A percentile compares a stretch with the other conserved stretches of the same genome.
phyloP scores from a whole-genome alignment of 768 basidiomycete genomes.

The Russula griseocarnosa region DNA sequence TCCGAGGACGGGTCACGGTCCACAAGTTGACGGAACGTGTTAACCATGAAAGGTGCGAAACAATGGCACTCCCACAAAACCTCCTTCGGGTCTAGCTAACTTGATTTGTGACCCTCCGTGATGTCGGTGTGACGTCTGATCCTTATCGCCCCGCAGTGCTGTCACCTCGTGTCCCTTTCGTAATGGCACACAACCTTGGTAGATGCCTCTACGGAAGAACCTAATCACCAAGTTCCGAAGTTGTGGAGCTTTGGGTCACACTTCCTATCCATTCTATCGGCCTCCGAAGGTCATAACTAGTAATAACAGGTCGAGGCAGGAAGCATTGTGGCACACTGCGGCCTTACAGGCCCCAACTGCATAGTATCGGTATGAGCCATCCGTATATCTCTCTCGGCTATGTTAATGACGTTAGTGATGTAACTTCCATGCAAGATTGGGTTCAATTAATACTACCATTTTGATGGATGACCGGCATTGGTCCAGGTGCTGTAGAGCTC shows the following conservation, averaged over 20 bases:
- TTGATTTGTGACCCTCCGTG: not conserved
- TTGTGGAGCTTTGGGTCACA: not conserved
- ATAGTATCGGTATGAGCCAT: not conserved
- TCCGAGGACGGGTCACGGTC: not conserved
- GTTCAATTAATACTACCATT: slow-evolving; percentile 12
- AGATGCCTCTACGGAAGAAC: not conserved
- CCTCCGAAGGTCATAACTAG: not conserved
- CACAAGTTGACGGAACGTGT: not conserved
- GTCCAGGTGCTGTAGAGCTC: not conserved
- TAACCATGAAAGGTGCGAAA: not conserved
- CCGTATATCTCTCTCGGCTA: not conserved
- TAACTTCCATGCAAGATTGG: slow-evolving; percentile 3
- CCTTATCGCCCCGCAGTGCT: not conserved
- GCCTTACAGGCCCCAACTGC: not conserved
- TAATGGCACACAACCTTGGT: slow-evolving; percentile 12
- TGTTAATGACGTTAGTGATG: slow-evolving; percentile 10
- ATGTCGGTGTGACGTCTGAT: slow-evolving; percentile 8
- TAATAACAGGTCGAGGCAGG: not conserved
- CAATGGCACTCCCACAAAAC: too few relatives aligned
- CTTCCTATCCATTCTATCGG: not conserved
- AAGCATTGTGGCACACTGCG: slow-evolving; percentile 7
- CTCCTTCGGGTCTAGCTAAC: not conserved
- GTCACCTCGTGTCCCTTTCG: slow-evolving; percentile 19
- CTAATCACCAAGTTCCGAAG: slow-evolving; percentile 9
- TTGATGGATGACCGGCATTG: slow-evolving; percentile 8